Percentiles rank a stretch among this genome's conserved stretches.
Evolutionary conservation across 495 filamentous ascomycete species (phyloP).

Genomic region (Tuber umbilicatum): DNA sequence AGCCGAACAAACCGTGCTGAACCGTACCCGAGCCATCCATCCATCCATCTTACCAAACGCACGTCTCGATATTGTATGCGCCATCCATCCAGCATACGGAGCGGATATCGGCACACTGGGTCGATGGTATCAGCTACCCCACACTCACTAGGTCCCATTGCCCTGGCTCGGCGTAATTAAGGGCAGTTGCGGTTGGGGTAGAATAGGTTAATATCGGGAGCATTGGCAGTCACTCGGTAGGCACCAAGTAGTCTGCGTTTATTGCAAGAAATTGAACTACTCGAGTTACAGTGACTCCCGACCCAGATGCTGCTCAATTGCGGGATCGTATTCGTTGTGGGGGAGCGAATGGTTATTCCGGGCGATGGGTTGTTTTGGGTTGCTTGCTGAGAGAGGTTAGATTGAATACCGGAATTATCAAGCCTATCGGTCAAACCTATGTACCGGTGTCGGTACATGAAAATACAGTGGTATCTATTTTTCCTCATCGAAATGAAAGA

Average conservation of each 20-base stretch:
- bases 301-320: background rate
- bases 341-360: background rate
- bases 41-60: background rate
- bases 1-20: background rate
- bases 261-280: background rate
- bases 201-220: background rate
- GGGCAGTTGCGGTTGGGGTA: background rate
- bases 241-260: background rate
- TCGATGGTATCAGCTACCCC: background rate
- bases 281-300: background rate
- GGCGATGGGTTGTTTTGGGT: background rate
- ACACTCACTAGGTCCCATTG: background rate
- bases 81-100: background rate
- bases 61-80: background rate
- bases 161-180: background rate
- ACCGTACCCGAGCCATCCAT: background rate
- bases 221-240: background rate
- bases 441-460: background rate
- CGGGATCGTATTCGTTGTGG: background rate
- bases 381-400: constrained; percentile 1
- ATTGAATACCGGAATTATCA: background rate
- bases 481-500: background rate
- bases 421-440: background rate
- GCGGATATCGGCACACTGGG: background rate
- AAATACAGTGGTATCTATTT: background rate